A percentile compares a stretch with the other conserved stretches of the same genome.
Evolutionary conservation across 2,329 filamentous ascomycete genomes (phyloP).

Genomic region (Colletotrichum eremochloae): DNA sequence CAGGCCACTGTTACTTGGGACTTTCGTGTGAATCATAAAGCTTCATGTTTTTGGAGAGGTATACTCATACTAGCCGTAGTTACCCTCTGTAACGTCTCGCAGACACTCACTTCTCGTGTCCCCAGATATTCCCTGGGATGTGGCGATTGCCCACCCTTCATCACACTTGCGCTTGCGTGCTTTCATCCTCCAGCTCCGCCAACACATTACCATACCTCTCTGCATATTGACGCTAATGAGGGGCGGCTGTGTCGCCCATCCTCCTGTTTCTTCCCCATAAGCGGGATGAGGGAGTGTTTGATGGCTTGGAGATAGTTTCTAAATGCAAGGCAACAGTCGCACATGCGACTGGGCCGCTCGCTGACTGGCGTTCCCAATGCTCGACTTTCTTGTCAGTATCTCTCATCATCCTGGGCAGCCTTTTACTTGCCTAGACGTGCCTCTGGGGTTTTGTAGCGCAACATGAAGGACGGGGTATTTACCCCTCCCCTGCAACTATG

Average conservation of each 20-base stretch:
- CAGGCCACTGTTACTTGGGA: too few species aligned
- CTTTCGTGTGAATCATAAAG: rapidly evolving
- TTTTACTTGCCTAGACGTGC: background rate
- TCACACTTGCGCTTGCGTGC: background rate
- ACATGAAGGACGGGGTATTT: background rate
- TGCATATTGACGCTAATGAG: background rate
- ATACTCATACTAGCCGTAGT: too few species aligned
- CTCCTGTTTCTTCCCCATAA: background rate
- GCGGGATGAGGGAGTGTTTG: background rate
- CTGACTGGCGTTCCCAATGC: background rate
- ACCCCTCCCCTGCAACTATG: background rate
- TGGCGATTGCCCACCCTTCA: background rate
- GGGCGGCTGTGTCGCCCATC: background rate
- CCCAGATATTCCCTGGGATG: background rate
- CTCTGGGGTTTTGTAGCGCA: background rate
- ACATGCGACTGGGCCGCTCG: background rate
- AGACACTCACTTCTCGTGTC: too few species aligned
- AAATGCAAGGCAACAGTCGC: background rate
- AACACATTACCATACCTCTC: background rate
- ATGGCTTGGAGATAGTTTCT: background rate
- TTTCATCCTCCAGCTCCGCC: background rate
- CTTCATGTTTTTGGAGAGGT: background rate
- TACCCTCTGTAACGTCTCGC: background rate
- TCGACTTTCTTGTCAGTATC: background rate
- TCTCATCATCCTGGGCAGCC: background rate